Evolutionary conservation across 768 basidiomycete species (phyloP), one percentile per base, ranked within the genome.

Genomic region (Lentinula sp.): DNA sequence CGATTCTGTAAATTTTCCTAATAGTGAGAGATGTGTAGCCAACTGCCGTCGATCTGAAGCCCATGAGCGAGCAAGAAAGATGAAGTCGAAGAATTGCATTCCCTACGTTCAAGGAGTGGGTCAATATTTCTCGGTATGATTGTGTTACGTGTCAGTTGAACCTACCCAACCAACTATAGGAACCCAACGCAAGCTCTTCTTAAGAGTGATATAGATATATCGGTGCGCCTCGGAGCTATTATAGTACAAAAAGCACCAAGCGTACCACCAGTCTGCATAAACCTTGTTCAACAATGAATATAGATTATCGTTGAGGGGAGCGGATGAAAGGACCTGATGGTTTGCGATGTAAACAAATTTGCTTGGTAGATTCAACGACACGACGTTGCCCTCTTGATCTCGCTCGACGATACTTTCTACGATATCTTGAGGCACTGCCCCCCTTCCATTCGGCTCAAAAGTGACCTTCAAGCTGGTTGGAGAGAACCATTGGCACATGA

Each of bases 21-120:
- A 76, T 46, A 82, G 77, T 0, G 86, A 83, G 21, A 97, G 80
- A 61, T 84, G 80, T 21, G 77, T 73, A 31, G 86, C 81, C 5
- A 97, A 79, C 63, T 86, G 82, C 9, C 80, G 68, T 62, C 85
- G 80, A 70, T 98, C 95, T 18, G 91, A 85, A 1, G 89, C 88
- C 95, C 94, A 96, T 21, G 90, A 93, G 39, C 95, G 87, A 16
- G 88, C 85, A 23, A 98, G 82, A 73, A 98, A 98, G 62, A 98
- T 93, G 73, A 98, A 98, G 61, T 87, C 80, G 74, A 86, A 97
- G 76, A 94, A 88, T 82, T 91, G 93, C 93, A 97, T 98, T 60
- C 84, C 89, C 91, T 93, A 52, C 31, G 13, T 28, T 9, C 15
- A 18, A 21, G 15, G 7, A 35, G 2, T 15, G n/a, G 34, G 18